phyloP scores from a whole-genome alignment of 306 rosid genomes.

The Chamaecrista fasciculata region DNA sequence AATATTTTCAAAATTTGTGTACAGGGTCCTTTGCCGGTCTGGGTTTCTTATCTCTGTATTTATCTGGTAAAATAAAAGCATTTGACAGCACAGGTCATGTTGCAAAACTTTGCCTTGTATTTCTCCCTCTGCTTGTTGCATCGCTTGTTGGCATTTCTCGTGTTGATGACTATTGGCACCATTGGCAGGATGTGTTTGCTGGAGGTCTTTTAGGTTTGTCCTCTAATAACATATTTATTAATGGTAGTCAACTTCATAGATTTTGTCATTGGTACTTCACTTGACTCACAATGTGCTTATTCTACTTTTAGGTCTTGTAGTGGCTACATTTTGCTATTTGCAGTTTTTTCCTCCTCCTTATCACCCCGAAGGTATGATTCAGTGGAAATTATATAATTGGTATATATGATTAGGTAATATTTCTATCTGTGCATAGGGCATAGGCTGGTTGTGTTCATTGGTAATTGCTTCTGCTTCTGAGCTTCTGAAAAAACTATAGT shows the following conservation, averaged over 20 bases:
- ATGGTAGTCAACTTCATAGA: slow-evolving; percentile 3
- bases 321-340: slow-evolving; percentile 79
- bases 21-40: slow-evolving; percentile 95
- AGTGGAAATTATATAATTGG: background rate
- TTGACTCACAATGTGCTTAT: background rate
- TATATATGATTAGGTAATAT: background rate
- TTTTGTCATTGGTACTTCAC: background rate
- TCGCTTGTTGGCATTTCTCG: slow-evolving; percentile 84
- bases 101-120: slow-evolving; percentile 72
- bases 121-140: slow-evolving; percentile 75
- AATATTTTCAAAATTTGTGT: slow-evolving; percentile 32
- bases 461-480: background rate
- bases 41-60: slow-evolving; percentile 72
- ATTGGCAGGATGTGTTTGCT: slow-evolving; percentile 88
- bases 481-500: background rate
- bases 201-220: slow-evolving; percentile 82
- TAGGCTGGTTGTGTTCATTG: background rate
- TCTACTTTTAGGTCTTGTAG: slow-evolving; percentile 59
- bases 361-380: slow-evolving; percentile 68
- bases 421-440: slow-evolving; percentile 9
- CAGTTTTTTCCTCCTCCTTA: slow-evolving; percentile 91
- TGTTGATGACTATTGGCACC: slow-evolving; percentile 96
- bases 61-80: slow-evolving; percentile 72
- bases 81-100: slow-evolving; percentile 71
- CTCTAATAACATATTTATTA: slow-evolving; percentile 4